Evolutionary conservation across 2,329 filamentous ascomycete species (phyloP).

Genomic region (Neofusicoccum umdonicola): DNA sequence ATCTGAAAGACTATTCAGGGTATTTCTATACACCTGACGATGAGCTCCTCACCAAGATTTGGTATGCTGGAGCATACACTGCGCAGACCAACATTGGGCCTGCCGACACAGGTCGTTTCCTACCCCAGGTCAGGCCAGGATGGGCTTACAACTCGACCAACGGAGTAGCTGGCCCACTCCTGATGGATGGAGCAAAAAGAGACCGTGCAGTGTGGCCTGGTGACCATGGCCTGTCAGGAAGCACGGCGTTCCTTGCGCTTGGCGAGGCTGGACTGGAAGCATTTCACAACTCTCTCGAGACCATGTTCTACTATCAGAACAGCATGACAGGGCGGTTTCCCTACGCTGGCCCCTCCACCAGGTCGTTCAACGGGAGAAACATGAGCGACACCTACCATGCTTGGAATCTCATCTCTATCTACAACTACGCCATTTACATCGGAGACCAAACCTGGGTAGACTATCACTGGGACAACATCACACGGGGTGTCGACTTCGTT

Average conservation of each 20-base stretch:
- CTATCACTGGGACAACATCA: conserved; percentile 24
- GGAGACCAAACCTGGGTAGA: conserved; percentile 46
- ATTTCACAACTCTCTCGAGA: conserved; percentile 26
- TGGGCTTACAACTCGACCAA: conserved; percentile 38
- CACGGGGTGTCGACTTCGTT: conserved; percentile 21
- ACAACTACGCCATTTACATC: conserved; percentile 58
- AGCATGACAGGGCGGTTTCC: conserved; percentile 29
- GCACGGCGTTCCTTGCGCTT: conserved; percentile 40
- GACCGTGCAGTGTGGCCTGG: conserved; percentile 47
- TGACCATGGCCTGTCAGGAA: conserved; percentile 50
- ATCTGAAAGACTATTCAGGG: conserved; percentile 39
- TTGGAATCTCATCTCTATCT: conserved; percentile 57
- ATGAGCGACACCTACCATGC: conserved; percentile 41
- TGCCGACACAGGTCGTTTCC: neutral
- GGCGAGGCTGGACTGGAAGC: conserved; percentile 45
- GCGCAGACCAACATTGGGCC: conserved; percentile 46
- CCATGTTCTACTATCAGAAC: conserved; percentile 44
- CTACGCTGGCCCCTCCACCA: conserved; percentile 36
- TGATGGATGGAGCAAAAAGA: conserved; percentile 42
- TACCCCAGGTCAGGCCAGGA: conserved; percentile 1
- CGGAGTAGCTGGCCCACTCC: conserved; percentile 34
- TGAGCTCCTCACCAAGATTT: conserved; percentile 41
- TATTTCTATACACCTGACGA: conserved; percentile 33
- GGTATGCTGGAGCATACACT: conserved; percentile 54
- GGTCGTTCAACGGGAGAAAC: conserved; percentile 34